Conservation (phyloP, 1,284 basidiomycete species). For the Abortiporus biennis region DNA sequence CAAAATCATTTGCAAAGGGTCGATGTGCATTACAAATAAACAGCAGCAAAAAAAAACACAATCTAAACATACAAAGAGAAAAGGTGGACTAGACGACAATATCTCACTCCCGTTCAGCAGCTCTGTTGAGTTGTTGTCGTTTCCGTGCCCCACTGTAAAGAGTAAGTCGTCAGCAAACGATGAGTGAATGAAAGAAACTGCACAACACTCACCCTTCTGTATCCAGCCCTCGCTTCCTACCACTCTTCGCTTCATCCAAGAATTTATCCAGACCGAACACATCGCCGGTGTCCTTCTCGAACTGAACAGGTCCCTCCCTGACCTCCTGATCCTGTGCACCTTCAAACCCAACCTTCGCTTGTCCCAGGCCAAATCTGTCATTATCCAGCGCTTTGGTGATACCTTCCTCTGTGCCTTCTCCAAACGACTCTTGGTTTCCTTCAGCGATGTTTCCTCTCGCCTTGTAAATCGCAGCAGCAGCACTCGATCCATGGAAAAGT, state of each 20-base stretch:
- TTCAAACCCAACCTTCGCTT: slow-evolving; percentile 82
- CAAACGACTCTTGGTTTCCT: slow-evolving; percentile 85
- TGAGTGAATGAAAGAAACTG: background rate
- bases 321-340: slow-evolving; percentile 81
- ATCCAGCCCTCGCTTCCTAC: slow-evolving; percentile 85
- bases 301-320: slow-evolving; percentile 94
- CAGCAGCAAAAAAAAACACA: background rate
- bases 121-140: slow-evolving; percentile 66
- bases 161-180: slow-evolving; percentile 12
- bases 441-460: slow-evolving; percentile 80
- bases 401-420: slow-evolving; percentile 92
- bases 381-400: slow-evolving; percentile 87
- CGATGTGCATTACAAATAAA: background rate
- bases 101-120: slow-evolving; percentile 46
- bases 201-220: slow-evolving; percentile 54
- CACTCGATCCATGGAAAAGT: slow-evolving; percentile 92
- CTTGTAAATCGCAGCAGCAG: slow-evolving; percentile 97
- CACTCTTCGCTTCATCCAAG: slow-evolving; percentile 94
- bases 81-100: background rate
- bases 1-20: background rate
- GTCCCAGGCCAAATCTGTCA: slow-evolving; percentile 92
- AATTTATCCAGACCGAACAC: slow-evolving; percentile 99
- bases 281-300: slow-evolving; percentile 95
- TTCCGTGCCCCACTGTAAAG: slow-evolving; percentile 54
- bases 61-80: background rate